Base-by-base conservation (phyloP, 495 filamentous ascomycete species). In the Neurospora sp. region DNA sequence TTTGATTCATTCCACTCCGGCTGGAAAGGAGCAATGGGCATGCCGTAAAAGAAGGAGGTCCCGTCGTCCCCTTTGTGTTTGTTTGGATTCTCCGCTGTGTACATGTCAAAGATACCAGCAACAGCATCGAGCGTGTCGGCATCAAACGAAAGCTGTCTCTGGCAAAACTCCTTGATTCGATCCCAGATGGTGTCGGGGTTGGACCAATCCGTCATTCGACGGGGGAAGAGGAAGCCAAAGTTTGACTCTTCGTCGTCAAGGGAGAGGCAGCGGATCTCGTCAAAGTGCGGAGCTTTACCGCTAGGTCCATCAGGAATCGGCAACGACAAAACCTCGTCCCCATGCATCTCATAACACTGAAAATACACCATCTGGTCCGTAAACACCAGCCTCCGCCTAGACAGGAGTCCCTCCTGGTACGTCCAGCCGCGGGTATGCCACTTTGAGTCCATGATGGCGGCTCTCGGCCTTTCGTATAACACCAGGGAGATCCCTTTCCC, bases 401-500 rank as follows among this genome's bases (percentile, higher is more conserved):
- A 79, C 11, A 85, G 73, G 0, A 82, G 37, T 6, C 69, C 80
- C 73, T 85, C 84, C 72, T 85, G 84, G 72, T 77, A 85, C 2
- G 84, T 85, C 84, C 84, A 85, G 14, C 79, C 84, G 40, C 84
- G 71, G 9, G 76, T 81, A 8, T 39, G 20, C 84, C 82, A 84
- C 27, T 72, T 76, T 0, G 78, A 79, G 5, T 69, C 23, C n/a
- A 11, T 4, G 69, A 83, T 76, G n/a, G 69, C 40, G 39, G 16
- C 9, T 11, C 5, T 54, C n/a, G 46, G 46, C 46, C n/a, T 54
- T 54, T 54, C 46, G 5, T 54, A 54, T 12, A 54, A 23, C 5
- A 5, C 46, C 11, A 54, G 20, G 11, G 46, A 12, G 11, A 54
- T 27, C 12, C 12, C 12, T 39, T 39, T 44, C 20, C 46, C 46